Base-by-base conservation (phyloP, 768 basidiomycete genomes). In the Russula lepida region DNA sequence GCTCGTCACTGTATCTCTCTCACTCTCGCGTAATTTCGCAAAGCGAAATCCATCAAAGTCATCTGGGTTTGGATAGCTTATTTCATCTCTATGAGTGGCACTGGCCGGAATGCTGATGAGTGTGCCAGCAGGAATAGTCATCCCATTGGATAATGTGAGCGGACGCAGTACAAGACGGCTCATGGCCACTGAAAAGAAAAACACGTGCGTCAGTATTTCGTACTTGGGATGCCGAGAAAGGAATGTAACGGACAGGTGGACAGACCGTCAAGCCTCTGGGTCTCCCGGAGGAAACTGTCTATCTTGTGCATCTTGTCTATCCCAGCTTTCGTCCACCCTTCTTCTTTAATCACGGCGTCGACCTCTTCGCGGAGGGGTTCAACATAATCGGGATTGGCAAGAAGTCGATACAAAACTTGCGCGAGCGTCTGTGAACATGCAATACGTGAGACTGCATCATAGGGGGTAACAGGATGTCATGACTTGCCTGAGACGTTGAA, bases 1-100 rank as follows among this genome's bases (percentile, higher is more conserved):
- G 41, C n/a, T 43, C 11, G 17, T 2, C 17, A 8, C 6, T 2
- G 3, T 25, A 39, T 25, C 43, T 60, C 30, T 70, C 17, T 69
- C 69, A 17, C 58, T 54, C 37, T 68, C 69, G n/a, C 61, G 66
- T 57, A 67, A 63, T n/a, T 70, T 59, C 25, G 71, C 60, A 66
- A 78, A 81, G 17, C 79, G 71, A 56, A 76, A 76, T 1, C 77
- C 72, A 30, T 77, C 70, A 43, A 80, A 80, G 44, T 30, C 57
- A 9, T 70, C 66, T 0, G 82, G 70, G 53, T 79, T 72, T n/a
- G 69, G 62, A 64, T 82, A 84, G 21, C 71, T 66, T 17, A 69
- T 69, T n/a, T 70, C 70, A 60, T 81, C 77, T n/a, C 69, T 69
- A 61, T 77, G 76, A 68, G 75, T 69, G n/a, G 72, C 63, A 25